Evolutionary conservation across 768 basidiomycete genomes (phyloP).

Genomic region (Leccinum subtestaceum): DNA sequence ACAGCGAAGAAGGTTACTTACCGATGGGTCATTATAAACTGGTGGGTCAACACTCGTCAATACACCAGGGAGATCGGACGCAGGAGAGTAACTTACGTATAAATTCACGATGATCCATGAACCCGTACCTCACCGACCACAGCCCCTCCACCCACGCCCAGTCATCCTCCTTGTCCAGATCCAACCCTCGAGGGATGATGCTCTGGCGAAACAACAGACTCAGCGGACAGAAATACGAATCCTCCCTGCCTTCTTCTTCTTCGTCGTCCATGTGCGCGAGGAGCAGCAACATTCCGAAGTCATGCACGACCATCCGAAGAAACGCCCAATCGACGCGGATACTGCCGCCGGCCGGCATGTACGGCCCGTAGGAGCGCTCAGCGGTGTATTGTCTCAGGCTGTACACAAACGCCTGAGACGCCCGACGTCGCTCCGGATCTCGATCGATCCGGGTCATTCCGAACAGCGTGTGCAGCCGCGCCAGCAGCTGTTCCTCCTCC

Average conservation of each 20-base stretch:
- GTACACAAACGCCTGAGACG: constrained; percentile 58
- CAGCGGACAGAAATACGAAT: constrained; percentile 38
- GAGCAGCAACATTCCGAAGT: constrained; percentile 49
- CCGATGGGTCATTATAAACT: constrained; percentile 51
- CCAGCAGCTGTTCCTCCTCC: constrained; percentile 44
- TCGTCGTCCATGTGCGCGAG: constrained; percentile 36
- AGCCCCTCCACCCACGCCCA: constrained; percentile 47
- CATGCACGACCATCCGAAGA: constrained; percentile 52
- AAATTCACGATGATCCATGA: constrained; percentile 65
- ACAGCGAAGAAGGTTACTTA: constrained; percentile 8
- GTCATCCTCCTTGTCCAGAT: constrained; percentile 31
- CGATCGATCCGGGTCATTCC: constrained; percentile 51
- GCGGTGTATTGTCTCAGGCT: constrained; percentile 54
- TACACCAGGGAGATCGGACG: not conserved
- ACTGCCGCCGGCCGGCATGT: constrained; percentile 39
- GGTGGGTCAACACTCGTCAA: constrained; percentile 3
- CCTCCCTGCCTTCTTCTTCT: constrained; percentile 25
- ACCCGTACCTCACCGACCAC: constrained; percentile 67
- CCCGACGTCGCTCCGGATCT: constrained; percentile 30
- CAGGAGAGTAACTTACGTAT: constrained; percentile 43
- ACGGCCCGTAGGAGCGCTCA: constrained; percentile 57
- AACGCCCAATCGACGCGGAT: constrained; percentile 59
- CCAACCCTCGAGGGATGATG: constrained; percentile 38
- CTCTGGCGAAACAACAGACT: constrained; percentile 55
- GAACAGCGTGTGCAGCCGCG: constrained; percentile 53